Conservation (phyloP, 129 eudicot genomes). For the Scalesia atractyloides region DNA sequence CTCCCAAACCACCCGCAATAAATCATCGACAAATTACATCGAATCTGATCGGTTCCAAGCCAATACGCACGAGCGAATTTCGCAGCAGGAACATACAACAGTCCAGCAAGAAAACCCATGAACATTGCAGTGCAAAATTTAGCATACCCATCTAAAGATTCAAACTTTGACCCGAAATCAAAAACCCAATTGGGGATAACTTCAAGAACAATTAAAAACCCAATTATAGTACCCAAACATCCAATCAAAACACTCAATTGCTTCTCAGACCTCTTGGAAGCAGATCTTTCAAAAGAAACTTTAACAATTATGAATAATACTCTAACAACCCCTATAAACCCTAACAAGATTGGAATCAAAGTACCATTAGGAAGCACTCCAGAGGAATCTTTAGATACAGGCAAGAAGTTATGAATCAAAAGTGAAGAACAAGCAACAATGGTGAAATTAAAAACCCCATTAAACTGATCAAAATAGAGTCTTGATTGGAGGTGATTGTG, state of each 20-base stretch:
- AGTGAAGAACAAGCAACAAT: slow-evolving; percentile 51
- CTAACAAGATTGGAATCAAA: slow-evolving; percentile 67
- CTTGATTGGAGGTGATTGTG: slow-evolving; percentile 74
- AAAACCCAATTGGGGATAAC: slow-evolving; percentile 56
- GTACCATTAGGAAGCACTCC: slow-evolving; percentile 70
- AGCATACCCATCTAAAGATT: slow-evolving; percentile 68
- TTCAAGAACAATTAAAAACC: slow-evolving; percentile 42
- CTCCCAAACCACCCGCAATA: slow-evolving; percentile 82
- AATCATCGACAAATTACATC: slow-evolving; percentile 73
- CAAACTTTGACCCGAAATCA: slow-evolving; percentile 47
- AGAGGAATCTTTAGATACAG: slow-evolving; percentile 31
- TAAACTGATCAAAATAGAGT: slow-evolving; percentile 62
- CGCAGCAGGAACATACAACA: slow-evolving; percentile 67
- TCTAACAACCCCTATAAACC: slow-evolving; percentile 52
- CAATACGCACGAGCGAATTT: slow-evolving; percentile 74
- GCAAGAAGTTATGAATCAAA: slow-evolving; percentile 49
- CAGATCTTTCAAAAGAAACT: slow-evolving; percentile 75
- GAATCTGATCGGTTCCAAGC: slow-evolving; percentile 95
- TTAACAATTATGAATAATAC: slow-evolving; percentile 40
- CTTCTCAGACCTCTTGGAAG: slow-evolving; percentile 67
- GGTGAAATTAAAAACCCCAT: slow-evolving; percentile 54
- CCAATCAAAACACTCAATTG: slow-evolving; percentile 60
- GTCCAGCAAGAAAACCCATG: slow-evolving; percentile 69
- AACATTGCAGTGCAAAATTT: slow-evolving; percentile 48
- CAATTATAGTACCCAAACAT: slow-evolving; percentile 47